Percentiles rank a stretch among this genome's conserved stretches.
Conservation (phyloP, 768 basidiomycete genomes). For the Kwoniella botswanensis region DNA sequence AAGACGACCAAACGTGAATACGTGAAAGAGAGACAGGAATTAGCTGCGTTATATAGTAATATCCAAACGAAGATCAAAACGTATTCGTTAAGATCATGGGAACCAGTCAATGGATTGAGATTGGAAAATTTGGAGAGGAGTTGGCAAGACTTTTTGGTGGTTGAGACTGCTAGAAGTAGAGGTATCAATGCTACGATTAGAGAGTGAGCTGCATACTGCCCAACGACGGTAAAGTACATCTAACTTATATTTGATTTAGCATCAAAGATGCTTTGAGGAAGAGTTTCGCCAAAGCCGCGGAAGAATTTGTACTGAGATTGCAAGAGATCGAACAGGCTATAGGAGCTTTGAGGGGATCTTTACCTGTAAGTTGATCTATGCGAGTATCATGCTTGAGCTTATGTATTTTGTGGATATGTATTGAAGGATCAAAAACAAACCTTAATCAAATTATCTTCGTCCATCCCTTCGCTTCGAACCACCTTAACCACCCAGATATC, state of each 20-base stretch:
- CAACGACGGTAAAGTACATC: not conserved
- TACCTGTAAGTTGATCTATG: conserved; percentile 51
- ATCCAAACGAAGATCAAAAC: conserved; percentile 92
- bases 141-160: conserved; percentile 74
- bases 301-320: conserved; percentile 50
- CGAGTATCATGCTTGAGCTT: not conserved
- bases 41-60: conserved; percentile 85
- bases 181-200: conserved; percentile 88
- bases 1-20: conserved; percentile 81
- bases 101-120: conserved; percentile 73
- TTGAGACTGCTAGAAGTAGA: conserved; percentile 77
- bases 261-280: conserved; percentile 57
- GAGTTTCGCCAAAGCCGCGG: conserved; percentile 51
- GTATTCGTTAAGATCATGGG: conserved; percentile 82
- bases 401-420: not conserved
- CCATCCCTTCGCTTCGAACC: conserved; percentile 68
- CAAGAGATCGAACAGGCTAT: conserved; percentile 52
- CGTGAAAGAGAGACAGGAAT: conserved; percentile 87
- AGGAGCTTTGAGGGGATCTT: conserved; percentile 43
- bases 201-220: conserved; percentile 64
- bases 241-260: conserved; percentile 27
- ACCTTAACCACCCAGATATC: conserved; percentile 62
- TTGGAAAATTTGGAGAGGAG: conserved; percentile 74
- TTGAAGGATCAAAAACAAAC: conserved; percentile 74
- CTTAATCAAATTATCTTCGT: conserved; percentile 54